Conservation (phyloP, 371 early-diverging fungal species). For the Rhizopus arrhizus region DNA sequence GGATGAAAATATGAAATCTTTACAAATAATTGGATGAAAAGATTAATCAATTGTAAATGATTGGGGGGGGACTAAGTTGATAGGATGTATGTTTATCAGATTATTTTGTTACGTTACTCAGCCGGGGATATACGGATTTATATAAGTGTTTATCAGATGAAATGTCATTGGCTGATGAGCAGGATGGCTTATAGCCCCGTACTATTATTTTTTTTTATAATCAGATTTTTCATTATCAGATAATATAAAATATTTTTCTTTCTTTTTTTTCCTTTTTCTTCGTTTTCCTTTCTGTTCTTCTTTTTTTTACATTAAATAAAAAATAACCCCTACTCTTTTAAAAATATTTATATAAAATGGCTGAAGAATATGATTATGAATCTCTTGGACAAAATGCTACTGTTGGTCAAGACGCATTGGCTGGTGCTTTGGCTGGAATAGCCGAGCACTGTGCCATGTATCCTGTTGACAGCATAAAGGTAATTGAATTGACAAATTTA, state of each 20-base stretch:
- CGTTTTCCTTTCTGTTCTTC: constrained; percentile 3
- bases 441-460: constrained; percentile 93
- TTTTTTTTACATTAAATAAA: too few species aligned
- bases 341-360: constrained; percentile 19
- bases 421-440: constrained; percentile 94
- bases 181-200: constrained; percentile 5
- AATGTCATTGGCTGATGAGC: constrained; percentile 16
- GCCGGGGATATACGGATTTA: constrained; percentile 4
- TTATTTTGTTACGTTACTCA: not conserved
- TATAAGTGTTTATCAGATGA: constrained; percentile 16
- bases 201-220: constrained; percentile 21
- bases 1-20: too few species aligned
- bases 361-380: constrained; percentile 82
- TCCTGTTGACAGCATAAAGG: constrained; percentile 92
- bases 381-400: constrained; percentile 76
- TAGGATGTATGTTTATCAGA: not conserved
- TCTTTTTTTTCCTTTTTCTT: constrained; percentile 15
- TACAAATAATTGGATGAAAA: too few species aligned
- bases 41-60: not conserved
- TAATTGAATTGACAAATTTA: constrained; percentile 25
- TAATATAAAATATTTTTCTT: constrained; percentile 4
- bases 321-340: constrained; percentile 16
- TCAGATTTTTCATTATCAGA: constrained; percentile 12
- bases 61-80: not conserved
- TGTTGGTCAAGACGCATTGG: constrained; percentile 75